Base-by-base conservation (phyloP, 345 rosid genomes). In the Lenwebbia sp. region DNA sequence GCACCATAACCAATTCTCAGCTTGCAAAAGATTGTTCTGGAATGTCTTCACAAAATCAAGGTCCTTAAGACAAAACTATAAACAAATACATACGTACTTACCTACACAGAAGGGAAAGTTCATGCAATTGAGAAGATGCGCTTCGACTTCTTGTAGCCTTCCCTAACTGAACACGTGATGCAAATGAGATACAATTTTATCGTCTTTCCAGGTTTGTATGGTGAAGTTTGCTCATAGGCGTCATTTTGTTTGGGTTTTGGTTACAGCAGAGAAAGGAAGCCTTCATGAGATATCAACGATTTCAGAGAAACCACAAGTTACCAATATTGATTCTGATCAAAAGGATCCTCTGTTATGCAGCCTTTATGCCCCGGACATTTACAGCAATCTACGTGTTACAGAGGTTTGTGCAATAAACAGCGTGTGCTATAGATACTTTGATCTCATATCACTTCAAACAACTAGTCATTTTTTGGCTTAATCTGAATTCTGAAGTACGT, bases 311-410 rank as follows among this genome's bases (percentile, higher is more conserved):
- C 90, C 88, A 3, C 91, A 90, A 40, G 89, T 90, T 84, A 86
- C 87, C 12, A 90, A 97, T 90, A 95, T 97, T 82, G 99, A 97
- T 89, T 87, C 90, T 26, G 95, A 94, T 87, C 83, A 84, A 62
- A 92, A 91, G 85, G 91, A 97, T 87, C 97, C 92, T 89, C 93
- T 90, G 55, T 91, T 95, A 28, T 97, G 99, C 88, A 91, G 96
- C 89, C 88, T 92, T 47, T 95, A 95, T 90, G 99, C 96, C 65
- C 88, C 90, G 65, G 98, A 96, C 54, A 94, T 97, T 82, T 93
- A 93, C 85, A 85, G 87, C 84, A 94, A 92, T 90, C 88, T 95
- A 90, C 94, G 92, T 75, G 94, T 91, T 91, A 94, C 97, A 74
- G 99, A 97, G 97, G 99, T 95, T 86, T 84, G 93, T 84, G n/a